These are phyloP conservation scores for Seiridium cupressi DNA, from an alignment of 2,329 filamentous ascomycete species.

Conservation along the genomic window DNA sequence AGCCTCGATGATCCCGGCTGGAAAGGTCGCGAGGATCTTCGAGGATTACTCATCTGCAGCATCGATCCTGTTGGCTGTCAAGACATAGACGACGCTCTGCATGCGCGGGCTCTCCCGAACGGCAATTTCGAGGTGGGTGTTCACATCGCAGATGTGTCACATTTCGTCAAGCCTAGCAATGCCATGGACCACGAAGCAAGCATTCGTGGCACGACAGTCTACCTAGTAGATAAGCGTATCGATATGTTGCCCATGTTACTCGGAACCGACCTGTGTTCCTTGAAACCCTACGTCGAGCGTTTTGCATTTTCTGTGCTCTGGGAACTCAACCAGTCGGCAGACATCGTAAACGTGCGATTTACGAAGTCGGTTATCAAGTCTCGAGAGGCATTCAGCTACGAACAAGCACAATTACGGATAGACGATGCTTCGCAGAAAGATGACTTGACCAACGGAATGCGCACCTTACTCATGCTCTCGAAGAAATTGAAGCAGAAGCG, in stretches of 20 bases:
- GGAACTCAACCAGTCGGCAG: constrained; percentile 83
- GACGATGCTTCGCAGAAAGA: constrained; percentile 87
- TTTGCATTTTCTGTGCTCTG: constrained; percentile 83
- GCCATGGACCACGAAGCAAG: constrained; percentile 97
- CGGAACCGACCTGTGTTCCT: constrained; percentile 91
- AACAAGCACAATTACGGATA: constrained; percentile 90
- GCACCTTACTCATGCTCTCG: constrained; percentile 80
- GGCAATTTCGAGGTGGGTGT: constrained; percentile 96
- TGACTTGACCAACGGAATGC: constrained; percentile 86
- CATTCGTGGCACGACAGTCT: constrained; percentile 92
- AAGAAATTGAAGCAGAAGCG: constrained; percentile 93
- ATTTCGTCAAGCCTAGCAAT: constrained; percentile 96
- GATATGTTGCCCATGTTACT: constrained; percentile 98
- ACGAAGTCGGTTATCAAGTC: constrained; percentile 98
- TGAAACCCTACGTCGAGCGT: constrained; percentile 97
- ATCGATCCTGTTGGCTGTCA: constrained; percentile 96
- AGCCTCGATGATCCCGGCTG: constrained; percentile 80
- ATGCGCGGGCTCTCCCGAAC: constrained; percentile 80
- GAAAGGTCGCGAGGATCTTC: constrained; percentile 79
- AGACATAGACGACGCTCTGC: constrained; percentile 96
- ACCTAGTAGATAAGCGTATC: constrained; percentile 97
- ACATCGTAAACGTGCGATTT: constrained; percentile 82
- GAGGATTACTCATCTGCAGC: constrained; percentile 87
- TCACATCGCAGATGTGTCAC: constrained; percentile 98
- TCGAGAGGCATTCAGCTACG: constrained; percentile 95